Evolutionary conservation across 257 asterid species (phyloP).

Genomic region (Forsythia suspensa): DNA sequence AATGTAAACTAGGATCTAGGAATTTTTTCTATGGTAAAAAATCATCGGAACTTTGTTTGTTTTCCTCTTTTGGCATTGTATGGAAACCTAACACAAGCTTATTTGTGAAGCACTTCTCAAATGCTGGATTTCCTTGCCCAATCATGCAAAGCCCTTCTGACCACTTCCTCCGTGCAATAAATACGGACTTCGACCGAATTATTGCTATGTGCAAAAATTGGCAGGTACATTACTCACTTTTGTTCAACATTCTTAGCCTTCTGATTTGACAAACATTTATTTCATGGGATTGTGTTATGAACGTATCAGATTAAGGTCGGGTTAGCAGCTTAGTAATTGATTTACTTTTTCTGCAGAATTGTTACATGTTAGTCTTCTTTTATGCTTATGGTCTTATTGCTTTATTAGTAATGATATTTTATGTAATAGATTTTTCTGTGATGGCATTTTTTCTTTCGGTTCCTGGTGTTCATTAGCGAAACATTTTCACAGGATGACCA

Average conservation of each 20-base stretch:
- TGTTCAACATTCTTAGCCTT: background rate
- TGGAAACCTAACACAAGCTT: constrained; percentile 9
- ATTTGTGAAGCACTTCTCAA: constrained; percentile 85
- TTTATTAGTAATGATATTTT: background rate
- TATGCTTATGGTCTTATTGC: background rate
- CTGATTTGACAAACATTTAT: constrained; percentile 14
- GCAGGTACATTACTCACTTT: constrained; percentile 62
- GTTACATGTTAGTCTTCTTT: constrained; percentile 12
- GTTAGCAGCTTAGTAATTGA: constrained; percentile 10
- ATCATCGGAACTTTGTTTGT: background rate
- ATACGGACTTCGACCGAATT: constrained; percentile 94
- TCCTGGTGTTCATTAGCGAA: constrained; percentile 6
- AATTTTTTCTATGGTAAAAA: background rate
- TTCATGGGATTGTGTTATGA: constrained; percentile 1
- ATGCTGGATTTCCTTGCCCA: constrained; percentile 99
- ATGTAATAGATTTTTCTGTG: background rate
- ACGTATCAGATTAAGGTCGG: constrained; percentile 4
- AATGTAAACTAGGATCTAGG: constrained; percentile 1
- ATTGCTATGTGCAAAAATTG: constrained; percentile 99
- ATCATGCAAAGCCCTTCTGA: constrained; percentile 99
- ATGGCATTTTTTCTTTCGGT: background rate
- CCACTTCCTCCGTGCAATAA: constrained; percentile 97
- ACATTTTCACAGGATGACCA: constrained; percentile 77
- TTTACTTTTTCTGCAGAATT: constrained; percentile 10
- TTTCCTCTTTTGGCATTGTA: constrained; percentile 4